Evolutionary conservation across 129 eudicot species (phyloP).

Genomic region (Tanacetum coccineum): DNA sequence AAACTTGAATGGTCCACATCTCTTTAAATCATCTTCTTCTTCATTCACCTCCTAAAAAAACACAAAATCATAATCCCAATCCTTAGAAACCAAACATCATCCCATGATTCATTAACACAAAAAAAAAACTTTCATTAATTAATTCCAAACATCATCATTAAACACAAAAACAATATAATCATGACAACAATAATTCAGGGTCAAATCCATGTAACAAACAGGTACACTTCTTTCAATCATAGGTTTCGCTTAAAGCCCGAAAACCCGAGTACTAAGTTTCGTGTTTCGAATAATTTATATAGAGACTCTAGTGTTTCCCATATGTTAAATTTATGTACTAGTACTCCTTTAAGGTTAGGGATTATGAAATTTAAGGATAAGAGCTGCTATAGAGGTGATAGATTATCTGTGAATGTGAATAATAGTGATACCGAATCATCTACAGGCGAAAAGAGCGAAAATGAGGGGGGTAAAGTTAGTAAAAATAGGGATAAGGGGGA

Average conservation of each 20-base stretch:
- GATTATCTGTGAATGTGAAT: slow-evolving; percentile 41
- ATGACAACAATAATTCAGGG: slow-evolving; percentile 50
- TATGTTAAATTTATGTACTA: slow-evolving; percentile 35
- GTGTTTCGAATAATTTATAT: slow-evolving; percentile 29
- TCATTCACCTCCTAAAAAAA: too few relatives aligned
- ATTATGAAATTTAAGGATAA: slow-evolving; percentile 25
- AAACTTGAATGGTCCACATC: too few relatives aligned
- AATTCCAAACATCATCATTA: too few relatives aligned
- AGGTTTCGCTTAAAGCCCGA: slow-evolving; percentile 36
- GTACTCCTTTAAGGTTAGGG: slow-evolving; percentile 28
- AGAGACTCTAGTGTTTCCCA: slow-evolving; percentile 47
- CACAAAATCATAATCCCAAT: too few relatives aligned
- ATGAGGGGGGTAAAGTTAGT: slow-evolving; percentile 35
- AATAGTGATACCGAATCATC: slow-evolving; percentile 57
- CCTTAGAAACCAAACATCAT: too few relatives aligned
- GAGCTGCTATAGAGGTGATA: slow-evolving; percentile 13
- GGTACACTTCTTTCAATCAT: slow-evolving; percentile 28
- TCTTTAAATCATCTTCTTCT: too few relatives aligned
- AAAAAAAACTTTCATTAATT: too few relatives aligned
- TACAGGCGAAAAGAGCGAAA: slow-evolving; percentile 32
- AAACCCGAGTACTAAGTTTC: slow-evolving; percentile 24
- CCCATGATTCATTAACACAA: too few relatives aligned
- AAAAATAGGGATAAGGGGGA: slow-evolving; percentile 51
- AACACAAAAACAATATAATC: background rate
- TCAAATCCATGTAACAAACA: slow-evolving; percentile 44